Base-by-base conservation (phyloP, 441 rosid species). In the Euphorbia celastroides region DNA sequence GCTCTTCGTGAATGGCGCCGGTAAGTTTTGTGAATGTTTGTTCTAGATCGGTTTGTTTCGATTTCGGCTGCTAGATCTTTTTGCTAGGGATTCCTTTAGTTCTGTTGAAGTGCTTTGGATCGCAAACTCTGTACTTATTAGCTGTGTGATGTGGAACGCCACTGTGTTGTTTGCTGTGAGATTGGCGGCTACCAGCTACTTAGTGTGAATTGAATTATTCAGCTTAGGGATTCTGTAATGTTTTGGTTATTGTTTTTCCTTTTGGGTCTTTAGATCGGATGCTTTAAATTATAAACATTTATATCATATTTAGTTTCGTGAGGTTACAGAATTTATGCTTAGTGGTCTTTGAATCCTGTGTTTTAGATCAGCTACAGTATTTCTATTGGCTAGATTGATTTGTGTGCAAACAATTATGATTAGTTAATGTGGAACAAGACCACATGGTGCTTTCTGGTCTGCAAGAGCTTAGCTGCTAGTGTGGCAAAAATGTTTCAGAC, bases 1-100 rank as follows among this genome's bases (percentile, higher is more conserved):
- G 87, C 84, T 48, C 82, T 88, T 56, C 88, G 88, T 28, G 92
- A 88, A 74, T 88, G 95, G 95, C 84, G 95, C 38, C 87, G 89
- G 92, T 88, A 50, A 83, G 88, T n/a, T n/a, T n/a, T n/a, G n/a
- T n/a, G n/a, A n/a, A n/a, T n/a, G n/a, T n/a, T n/a, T n/a, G n/a
- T n/a, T n/a, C n/a, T n/a, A n/a, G n/a, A n/a, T n/a, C n/a, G n/a
- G n/a, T n/a, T n/a, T n/a, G n/a, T n/a, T n/a, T n/a, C n/a, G n/a
- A n/a, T n/a, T n/a, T n/a, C n/a, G n/a, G n/a, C n/a, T n/a, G n/a
- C n/a, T n/a, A n/a, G n/a, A n/a, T 64, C 0, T 48, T 54, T 16
- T 22, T 14, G 7, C 36, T 11, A 32, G 26, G 36, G 5, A 17
- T 50, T 64, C 52, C 50, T 57, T 12, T 5, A 16, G 51, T 54